A percentile compares a stretch with the other conserved stretches of the same genome.
These are phyloP conservation scores for Talaromyces islandicus DNA, from an alignment of 2,329 filamentous ascomycete genomes.

Conservation along the genomic window DNA sequence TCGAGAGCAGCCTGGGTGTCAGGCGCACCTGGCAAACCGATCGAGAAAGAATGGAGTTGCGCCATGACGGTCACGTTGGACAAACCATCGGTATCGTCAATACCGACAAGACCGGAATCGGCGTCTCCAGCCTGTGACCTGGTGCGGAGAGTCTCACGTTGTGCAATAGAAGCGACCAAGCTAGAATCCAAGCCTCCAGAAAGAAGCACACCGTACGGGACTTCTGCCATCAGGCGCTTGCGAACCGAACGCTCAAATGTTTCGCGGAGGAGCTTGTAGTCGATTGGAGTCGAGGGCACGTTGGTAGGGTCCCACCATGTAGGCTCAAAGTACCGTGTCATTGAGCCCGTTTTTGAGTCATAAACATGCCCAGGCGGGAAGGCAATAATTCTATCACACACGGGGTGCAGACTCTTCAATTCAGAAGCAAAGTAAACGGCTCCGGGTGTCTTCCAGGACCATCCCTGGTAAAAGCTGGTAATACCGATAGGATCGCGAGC, in stretches of 20 bases:
- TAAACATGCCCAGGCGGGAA: slow-evolving; percentile 96
- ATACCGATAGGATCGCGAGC: slow-evolving; percentile 95
- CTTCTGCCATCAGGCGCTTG: slow-evolving; percentile 97
- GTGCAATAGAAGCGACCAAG: slow-evolving; percentile 88
- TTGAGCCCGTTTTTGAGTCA: slow-evolving; percentile 82
- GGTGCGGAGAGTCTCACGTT: slow-evolving; percentile 79
- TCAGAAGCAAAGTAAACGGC: slow-evolving; percentile 96
- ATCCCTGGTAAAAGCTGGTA: slow-evolving; percentile 95
- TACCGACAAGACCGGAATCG: slow-evolving; percentile 68
- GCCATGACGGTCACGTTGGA: slow-evolving; percentile 87
- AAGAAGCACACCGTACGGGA: slow-evolving; percentile 91
- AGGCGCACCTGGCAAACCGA: slow-evolving; percentile 85
- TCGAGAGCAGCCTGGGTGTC: slow-evolving; percentile 88
- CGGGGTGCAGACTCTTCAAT: slow-evolving; percentile 84
- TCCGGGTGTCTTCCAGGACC: slow-evolving; percentile 73
- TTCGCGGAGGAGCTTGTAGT: slow-evolving; percentile 75
- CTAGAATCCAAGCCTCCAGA: slow-evolving; percentile 96
- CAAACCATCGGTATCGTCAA: slow-evolving; percentile 86
- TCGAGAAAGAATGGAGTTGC: slow-evolving; percentile 97
- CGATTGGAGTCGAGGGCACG: slow-evolving; percentile 72
- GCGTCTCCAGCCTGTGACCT: slow-evolving; percentile 50
- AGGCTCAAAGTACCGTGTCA: slow-evolving; percentile 85
- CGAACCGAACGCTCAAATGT: slow-evolving; percentile 85
- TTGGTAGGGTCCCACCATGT: slow-evolving; percentile 82
- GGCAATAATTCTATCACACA: slow-evolving; percentile 89